These are phyloP conservation scores for Dictyostelium intermedium DNA, from an alignment of 78 protist species.

Conservation along the genomic window DNA sequence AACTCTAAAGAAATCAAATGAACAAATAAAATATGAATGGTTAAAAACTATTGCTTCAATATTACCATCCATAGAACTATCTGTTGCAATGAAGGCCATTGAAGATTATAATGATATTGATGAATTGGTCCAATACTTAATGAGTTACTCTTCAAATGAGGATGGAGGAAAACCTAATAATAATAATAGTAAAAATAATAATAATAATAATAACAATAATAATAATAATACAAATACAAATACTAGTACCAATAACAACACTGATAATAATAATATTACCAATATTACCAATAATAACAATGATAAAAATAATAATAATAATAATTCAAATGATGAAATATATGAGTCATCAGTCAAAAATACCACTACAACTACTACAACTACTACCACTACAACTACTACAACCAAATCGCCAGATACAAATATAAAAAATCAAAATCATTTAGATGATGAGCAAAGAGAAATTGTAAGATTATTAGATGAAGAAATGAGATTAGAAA, in stretches of 20 bases:
- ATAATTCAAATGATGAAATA: background rate
- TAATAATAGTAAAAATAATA: background rate
- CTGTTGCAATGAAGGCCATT: background rate
- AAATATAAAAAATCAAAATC: background rate
- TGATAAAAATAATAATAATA: background rate
- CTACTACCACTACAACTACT: background rate
- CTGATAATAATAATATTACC: no score
- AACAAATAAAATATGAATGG: background rate
- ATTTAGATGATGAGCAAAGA: conserved; percentile 15
- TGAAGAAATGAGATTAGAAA: background rate
- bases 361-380: background rate
- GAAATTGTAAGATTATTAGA: conserved; percentile 12
- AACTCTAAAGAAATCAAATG: background rate
- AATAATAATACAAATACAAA: background rate
- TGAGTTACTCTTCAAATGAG: background rate
- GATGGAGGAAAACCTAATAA: background rate
- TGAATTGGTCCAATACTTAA: background rate
- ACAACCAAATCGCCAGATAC: background rate
- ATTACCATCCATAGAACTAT: background rate
- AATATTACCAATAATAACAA: background rate
- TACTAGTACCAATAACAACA: background rate
- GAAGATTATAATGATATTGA: background rate
- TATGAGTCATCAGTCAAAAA: background rate
- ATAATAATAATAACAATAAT: background rate
- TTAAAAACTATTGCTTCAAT: background rate